Conservation (phyloP, 2,329 filamentous ascomycete genomes). For the Aspergillus sp. region DNA sequence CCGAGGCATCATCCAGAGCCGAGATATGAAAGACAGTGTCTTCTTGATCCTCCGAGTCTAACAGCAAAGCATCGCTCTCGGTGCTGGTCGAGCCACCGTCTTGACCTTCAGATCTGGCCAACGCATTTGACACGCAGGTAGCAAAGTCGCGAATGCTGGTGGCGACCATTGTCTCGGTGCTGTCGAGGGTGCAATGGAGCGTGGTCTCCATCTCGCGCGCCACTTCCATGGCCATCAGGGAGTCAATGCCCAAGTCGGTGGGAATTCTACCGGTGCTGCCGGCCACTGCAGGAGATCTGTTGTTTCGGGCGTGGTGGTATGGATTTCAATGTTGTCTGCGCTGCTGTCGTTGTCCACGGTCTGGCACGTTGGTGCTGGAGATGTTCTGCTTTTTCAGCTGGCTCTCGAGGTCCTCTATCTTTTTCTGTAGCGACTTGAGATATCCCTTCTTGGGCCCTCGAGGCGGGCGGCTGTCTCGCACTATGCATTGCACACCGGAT, state of each 20-base stretch:
- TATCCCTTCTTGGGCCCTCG: slow-evolving; percentile 7
- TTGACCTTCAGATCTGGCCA: background rate
- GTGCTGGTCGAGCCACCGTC: background rate
- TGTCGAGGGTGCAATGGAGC: slow-evolving; percentile 3
- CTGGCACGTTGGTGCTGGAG: background rate
- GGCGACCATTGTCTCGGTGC: slow-evolving; percentile 1
- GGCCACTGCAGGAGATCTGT: background rate
- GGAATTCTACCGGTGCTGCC: background rate
- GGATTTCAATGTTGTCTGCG: background rate
- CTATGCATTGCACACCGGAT: background rate
- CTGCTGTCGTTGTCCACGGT: background rate
- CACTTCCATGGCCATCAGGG: slow-evolving; percentile 14
- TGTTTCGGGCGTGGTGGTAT: background rate
- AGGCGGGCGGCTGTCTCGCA: background rate
- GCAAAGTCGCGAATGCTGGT: slow-evolving; percentile 5
- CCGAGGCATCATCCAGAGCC: background rate
- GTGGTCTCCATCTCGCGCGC: slow-evolving; percentile 6
- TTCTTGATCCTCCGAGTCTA: background rate
- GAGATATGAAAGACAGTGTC: background rate
- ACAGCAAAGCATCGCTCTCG: background rate
- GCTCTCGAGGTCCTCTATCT: background rate
- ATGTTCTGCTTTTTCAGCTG: background rate
- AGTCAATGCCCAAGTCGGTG: slow-evolving; percentile 27
- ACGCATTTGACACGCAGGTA: background rate
- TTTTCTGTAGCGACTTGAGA: background rate